phyloP scores from a whole-genome alignment of 2,329 filamentous ascomycete species.

The Sporothrix mexicana region DNA sequence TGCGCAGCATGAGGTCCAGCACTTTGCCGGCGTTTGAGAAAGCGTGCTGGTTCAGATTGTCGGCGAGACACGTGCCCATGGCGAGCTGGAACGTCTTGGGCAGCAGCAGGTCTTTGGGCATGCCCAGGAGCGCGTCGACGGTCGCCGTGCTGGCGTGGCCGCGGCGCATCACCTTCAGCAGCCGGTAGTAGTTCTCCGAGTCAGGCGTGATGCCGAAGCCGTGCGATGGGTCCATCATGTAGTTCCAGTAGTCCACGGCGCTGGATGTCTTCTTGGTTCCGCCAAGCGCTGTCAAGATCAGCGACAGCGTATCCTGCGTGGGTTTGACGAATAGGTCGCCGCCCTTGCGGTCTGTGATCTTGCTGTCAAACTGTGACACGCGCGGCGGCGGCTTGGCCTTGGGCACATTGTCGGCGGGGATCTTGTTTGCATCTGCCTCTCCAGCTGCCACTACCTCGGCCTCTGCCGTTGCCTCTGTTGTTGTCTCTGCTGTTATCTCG shows the following conservation, averaged over 20 bases:
- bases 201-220: slow-evolving; percentile 75
- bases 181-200: slow-evolving; percentile 68
- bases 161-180: slow-evolving; percentile 69
- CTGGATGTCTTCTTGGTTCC: slow-evolving; percentile 64
- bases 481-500: not conserved
- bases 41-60: slow-evolving; percentile 75
- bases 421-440: not conserved
- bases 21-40: slow-evolving; percentile 69
- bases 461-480: not conserved
- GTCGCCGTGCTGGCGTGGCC: slow-evolving; percentile 69
- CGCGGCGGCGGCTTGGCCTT: slow-evolving; percentile 12
- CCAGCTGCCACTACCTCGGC: not conserved
- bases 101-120: slow-evolving; percentile 54
- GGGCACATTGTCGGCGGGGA: not conserved
- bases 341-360: not conserved
- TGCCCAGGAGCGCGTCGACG: slow-evolving; percentile 62
- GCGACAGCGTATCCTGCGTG: slow-evolving; percentile 66
- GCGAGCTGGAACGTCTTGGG: slow-evolving; percentile 71
- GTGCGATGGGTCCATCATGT: slow-evolving; percentile 65
- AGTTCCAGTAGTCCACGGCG: slow-evolving; percentile 79
- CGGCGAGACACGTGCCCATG: slow-evolving; percentile 74
- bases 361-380: slow-evolving; percentile 20
- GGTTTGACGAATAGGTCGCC: slow-evolving; percentile 48
- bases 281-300: slow-evolving; percentile 70
- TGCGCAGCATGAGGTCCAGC: slow-evolving; percentile 65